Evolutionary conservation across 1,284 basidiomycete species (phyloP), one percentile per base, ranked within the genome.

Genomic region (Trametes versicolor): DNA sequence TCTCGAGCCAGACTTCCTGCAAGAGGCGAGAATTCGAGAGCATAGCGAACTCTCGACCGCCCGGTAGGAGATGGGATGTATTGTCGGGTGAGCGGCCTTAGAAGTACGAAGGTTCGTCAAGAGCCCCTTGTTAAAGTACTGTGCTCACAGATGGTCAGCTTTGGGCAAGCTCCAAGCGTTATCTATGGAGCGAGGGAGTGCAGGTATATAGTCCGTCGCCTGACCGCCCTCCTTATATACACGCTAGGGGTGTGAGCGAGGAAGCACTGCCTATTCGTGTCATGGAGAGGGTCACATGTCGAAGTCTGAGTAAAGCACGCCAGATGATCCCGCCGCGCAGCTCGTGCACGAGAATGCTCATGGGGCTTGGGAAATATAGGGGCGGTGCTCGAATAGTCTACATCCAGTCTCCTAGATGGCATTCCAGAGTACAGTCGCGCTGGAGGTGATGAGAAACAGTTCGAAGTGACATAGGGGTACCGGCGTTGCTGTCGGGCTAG

Each of bases 241-340:
- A 34, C 23, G 21, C 15, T 23, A 62, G 54, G 54, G 39, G 25
- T 37, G 37, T 52, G 61, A 36, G 39, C 21, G 54, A 52, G 49
- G 54, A 57, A 62, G 61, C 60, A 62, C 37, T 32, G 60, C 60
- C 43, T 9, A 29, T 49, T 58, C 51, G 56, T 63, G 62, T 63
- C 62, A 64, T 59, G 57, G 21, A 64, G 29, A 53, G 25, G 62
- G 62, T 64, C 62, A 64, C 62, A 64, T 64, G 62, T 43, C 15
- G 23, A 55, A 25, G 29, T 23, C 47, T 62, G 60, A 62, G 53
- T 52, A 63, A 63, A 63, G 50, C 49, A 58, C 43, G 21, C 32
- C 49, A 58, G 62, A 58, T 58, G 56, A 58, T 50, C 57, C 37
- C 52, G 54, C 54, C 25, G 48, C 27, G 51, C 59, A 54, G 41